A percentile compares a stretch with the other conserved stretches of the same genome.
Conservation (phyloP, 2,329 filamentous ascomycete genomes). For the Diaporthe destruens region DNA sequence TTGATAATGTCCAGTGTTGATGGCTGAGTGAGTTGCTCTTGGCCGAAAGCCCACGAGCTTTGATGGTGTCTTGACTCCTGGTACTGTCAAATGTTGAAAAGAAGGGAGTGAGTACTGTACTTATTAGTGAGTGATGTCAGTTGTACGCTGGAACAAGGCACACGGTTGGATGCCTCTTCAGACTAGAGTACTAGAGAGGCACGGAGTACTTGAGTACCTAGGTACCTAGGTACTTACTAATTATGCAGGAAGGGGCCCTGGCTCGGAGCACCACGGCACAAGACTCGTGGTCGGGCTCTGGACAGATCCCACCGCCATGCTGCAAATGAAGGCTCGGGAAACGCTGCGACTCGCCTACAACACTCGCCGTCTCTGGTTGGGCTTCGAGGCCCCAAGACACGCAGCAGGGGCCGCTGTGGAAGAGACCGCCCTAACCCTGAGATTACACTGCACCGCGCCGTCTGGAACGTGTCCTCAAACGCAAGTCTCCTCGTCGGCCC, state of each 20-base stretch:
- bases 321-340: neutral
- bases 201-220: no score
- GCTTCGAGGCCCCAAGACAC: neutral
- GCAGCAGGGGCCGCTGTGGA: constrained; percentile 9
- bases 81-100: no score
- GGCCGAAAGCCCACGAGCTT: no score
- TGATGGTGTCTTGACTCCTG: no score
- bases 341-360: neutral
- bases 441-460: neutral
- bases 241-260: neutral
- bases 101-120: neutral
- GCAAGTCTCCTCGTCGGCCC: no score
- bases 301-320: neutral
- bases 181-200: no score
- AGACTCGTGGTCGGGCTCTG: neutral
- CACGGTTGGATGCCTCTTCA: no score
- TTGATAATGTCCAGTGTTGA: neutral
- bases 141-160: no score
- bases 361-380: neutral
- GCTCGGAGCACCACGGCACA: no score
- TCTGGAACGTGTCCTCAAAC: constrained; percentile 32
- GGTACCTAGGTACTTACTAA: no score
- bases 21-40: constrained; percentile 15
- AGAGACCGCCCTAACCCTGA: constrained; percentile 28
- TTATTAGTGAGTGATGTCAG: no score